These are phyloP conservation scores for Wickerhamiella allomyrinae DNA, from an alignment of 805 yeast genomes.

Conservation along the genomic window DNA sequence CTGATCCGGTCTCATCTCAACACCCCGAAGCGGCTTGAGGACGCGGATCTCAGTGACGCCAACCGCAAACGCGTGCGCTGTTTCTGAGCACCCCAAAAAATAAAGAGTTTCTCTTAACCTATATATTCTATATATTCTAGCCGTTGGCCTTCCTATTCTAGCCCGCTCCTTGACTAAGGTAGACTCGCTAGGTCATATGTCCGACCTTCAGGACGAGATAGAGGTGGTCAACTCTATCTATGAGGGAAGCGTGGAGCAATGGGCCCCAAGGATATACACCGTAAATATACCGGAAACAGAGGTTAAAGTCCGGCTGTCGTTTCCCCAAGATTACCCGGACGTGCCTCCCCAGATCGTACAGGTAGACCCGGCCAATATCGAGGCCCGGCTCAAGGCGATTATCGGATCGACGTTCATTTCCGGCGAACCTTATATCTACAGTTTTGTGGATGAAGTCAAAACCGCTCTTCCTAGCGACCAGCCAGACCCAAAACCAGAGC, in stretches of 20 bases:
- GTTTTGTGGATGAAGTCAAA: conserved; percentile 41
- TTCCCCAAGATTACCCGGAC: conserved; percentile 59
- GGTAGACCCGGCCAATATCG: conserved; percentile 34
- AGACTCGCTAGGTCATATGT: no score
- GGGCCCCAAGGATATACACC: conserved; percentile 30
- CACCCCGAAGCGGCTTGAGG: conserved; percentile 12
- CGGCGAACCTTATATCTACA: conserved; percentile 70
- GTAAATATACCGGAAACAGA: conserved; percentile 49
- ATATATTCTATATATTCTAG: neutral
- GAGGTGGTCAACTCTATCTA: conserved; percentile 78
- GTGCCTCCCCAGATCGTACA: conserved; percentile 51
- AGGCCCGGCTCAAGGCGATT: conserved; percentile 35
- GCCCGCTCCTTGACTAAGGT: neutral
- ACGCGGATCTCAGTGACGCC: neutral
- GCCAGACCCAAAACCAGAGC: neutral
- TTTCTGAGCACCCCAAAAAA: neutral
- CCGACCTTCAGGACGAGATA: conserved; percentile 66
- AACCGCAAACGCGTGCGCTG: conserved; percentile 2
- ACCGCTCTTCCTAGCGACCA: conserved; percentile 17
- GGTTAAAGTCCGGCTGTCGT: conserved; percentile 48
- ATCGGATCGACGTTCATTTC: conserved; percentile 36
- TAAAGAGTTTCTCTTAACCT: no score
- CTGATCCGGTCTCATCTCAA: conserved; percentile 16
- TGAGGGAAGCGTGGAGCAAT: conserved; percentile 40
- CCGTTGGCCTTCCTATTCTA: neutral